Conservation (phyloP, 1,284 basidiomycete species). For the Ceratobasidium sp. region DNA sequence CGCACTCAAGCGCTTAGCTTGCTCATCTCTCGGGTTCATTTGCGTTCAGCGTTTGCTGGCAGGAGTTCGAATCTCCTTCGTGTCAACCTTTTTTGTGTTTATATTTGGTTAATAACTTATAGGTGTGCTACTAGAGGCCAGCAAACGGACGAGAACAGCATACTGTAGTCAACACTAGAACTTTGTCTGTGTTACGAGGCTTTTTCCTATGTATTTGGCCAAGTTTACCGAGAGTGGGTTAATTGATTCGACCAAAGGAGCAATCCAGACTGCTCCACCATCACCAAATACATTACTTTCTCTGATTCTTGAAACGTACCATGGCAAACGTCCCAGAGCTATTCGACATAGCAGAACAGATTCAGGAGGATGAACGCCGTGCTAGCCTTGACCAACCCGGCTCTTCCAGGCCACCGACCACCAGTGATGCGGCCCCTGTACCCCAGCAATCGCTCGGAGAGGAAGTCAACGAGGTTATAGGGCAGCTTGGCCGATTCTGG, state of each 20-base stretch:
- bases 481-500: constrained; percentile 87
- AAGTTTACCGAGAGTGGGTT: background rate
- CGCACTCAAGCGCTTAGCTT: constrained; percentile 37
- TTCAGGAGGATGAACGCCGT: constrained; percentile 40
- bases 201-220: no score
- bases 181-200: background rate
- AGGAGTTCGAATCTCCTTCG: constrained; percentile 41
- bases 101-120: background rate
- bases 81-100: constrained; percentile 20
- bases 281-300: background rate
- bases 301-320: background rate
- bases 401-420: constrained; percentile 46
- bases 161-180: no score
- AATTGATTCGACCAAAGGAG: background rate
- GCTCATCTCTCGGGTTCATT: constrained; percentile 35
- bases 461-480: constrained; percentile 88
- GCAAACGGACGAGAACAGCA: no score
- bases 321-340: constrained; percentile 43
- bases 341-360: constrained; percentile 40
- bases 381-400: constrained; percentile 42
- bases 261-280: constrained; percentile 9
- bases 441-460: constrained; percentile 79
- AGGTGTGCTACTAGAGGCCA: no score
- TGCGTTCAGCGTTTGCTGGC: constrained; percentile 32
- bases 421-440: constrained; percentile 52